Evolutionary conservation across 1,284 basidiomycete genomes (phyloP).

Genomic region (Abortiporus biennis): DNA sequence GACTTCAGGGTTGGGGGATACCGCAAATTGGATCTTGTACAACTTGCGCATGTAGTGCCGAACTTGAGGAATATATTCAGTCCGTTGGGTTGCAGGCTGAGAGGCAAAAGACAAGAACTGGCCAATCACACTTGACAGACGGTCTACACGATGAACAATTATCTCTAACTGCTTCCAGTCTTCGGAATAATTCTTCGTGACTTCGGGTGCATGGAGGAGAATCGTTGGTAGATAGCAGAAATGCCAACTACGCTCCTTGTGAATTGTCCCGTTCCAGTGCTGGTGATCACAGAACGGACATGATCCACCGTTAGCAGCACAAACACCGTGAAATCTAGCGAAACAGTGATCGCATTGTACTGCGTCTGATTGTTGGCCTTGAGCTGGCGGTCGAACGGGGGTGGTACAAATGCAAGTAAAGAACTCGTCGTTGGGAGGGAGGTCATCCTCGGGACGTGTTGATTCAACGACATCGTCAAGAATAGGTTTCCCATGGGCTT

Average conservation of each 20-base stretch:
- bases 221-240: slow-evolving; percentile 71
- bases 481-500: slow-evolving; percentile 53
- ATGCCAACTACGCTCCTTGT: slow-evolving; percentile 75
- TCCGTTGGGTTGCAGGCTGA: slow-evolving; percentile 58
- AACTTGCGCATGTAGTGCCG: slow-evolving; percentile 84
- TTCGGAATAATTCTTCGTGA: slow-evolving; percentile 69
- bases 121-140: slow-evolving; percentile 64
- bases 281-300: slow-evolving; percentile 85
- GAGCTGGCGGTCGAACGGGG: slow-evolving; percentile 69
- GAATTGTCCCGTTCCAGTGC: slow-evolving; percentile 79
- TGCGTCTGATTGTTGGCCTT: slow-evolving; percentile 68
- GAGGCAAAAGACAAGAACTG: slow-evolving; percentile 71
- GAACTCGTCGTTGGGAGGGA: slow-evolving; percentile 70
- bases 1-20: slow-evolving; percentile 68
- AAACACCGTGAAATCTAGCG: slow-evolving; percentile 76
- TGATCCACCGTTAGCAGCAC: slow-evolving; percentile 79
- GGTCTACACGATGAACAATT: slow-evolving; percentile 70
- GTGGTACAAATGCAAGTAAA: slow-evolving; percentile 76
- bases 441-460: slow-evolving; percentile 68
- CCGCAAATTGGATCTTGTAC: slow-evolving; percentile 77
- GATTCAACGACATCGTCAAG: slow-evolving; percentile 67
- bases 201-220: slow-evolving; percentile 61
- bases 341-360: slow-evolving; percentile 84
- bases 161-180: slow-evolving; percentile 72
- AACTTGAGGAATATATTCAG: slow-evolving; percentile 70